phyloP scores from a whole-genome alignment of 2,329 filamentous ascomycete species.

The Drechslerella coelobrocha region DNA sequence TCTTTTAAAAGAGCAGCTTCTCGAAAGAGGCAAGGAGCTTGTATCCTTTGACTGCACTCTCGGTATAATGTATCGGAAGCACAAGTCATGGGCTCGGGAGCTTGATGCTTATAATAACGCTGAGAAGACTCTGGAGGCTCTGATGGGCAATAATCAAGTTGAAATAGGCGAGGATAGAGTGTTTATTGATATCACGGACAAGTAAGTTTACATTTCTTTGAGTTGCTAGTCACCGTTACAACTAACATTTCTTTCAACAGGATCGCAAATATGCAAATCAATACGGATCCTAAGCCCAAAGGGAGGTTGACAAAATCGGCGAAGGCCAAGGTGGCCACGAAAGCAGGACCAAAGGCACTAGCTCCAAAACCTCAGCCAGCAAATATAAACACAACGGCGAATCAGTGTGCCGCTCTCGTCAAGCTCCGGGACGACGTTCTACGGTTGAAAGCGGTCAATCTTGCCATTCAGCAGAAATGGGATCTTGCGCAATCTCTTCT shows the following conservation, averaged over 20 bases:
- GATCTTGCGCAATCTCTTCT: slow-evolving; percentile 66
- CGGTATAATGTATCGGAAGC: slow-evolving; percentile 64
- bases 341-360: slow-evolving; percentile 51
- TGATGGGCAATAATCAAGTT: slow-evolving; percentile 55
- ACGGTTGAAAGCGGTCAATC: slow-evolving; percentile 63
- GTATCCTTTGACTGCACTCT: slow-evolving; percentile 65
- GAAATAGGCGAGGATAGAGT: slow-evolving; percentile 56
- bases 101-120: slow-evolving; percentile 62
- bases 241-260: slow-evolving; percentile 49
- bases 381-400: slow-evolving; percentile 54
- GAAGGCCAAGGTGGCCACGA: slow-evolving; percentile 53
- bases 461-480: slow-evolving; percentile 63
- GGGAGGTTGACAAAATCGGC: slow-evolving; percentile 35
- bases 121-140: slow-evolving; percentile 60
- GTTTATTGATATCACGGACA: slow-evolving; percentile 63
- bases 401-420: slow-evolving; percentile 57
- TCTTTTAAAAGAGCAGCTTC: slow-evolving; percentile 58
- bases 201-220: slow-evolving; percentile 53
- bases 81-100: slow-evolving; percentile 62
- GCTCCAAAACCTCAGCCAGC: slow-evolving; percentile 33
- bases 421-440: slow-evolving; percentile 62
- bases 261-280: slow-evolving; percentile 53
- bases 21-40: slow-evolving; percentile 63
- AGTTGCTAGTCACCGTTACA: slow-evolving; percentile 34
- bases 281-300: slow-evolving; percentile 49